Evolutionary conservation across 352 stramenopile species (phyloP), one percentile per base, ranked within the genome.

Genomic region (Phytopythium ostracodes): DNA sequence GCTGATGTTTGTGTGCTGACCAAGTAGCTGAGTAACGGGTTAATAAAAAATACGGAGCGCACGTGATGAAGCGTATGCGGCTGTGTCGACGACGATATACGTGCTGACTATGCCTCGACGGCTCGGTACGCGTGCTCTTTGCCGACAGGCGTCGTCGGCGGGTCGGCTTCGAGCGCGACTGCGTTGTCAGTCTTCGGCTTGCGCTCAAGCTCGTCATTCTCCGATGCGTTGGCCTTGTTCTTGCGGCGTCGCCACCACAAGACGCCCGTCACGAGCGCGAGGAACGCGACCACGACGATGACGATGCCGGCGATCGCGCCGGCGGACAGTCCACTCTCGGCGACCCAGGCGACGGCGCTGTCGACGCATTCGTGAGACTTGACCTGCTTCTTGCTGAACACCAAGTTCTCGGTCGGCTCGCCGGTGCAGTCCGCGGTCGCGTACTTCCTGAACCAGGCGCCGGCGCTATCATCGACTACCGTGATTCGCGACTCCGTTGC

Each of bases 221-320:
- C 50, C 6, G 27, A 11, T 7, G 46, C 24, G 1, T 9, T 1
- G 29, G 27, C 17, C 14, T 18, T 56, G 27, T 3, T 55, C 14
- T 55, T 25, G 27, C 50, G 50, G 29, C 50, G 29, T 3, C n/a
- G 11, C 17, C 27, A 42, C 50, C 50, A 56, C 50, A 42, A 17
- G 6, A 17, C 2, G 18, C 50, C 27, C n/a, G 50, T 29, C 20
- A 56, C 27, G 9, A 56, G 50, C 10, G 50, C 50, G 27, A 56
- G 27, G 50, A 42, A 29, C 3, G 29, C 29, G n/a, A 42, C 50
- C 17, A 33, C 50, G n/a, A 15, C 50, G n/a, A 56, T 17, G 1
- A 56, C 29, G 50, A 56, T 56, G 1, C 50, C 50, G 7, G 50
- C 50, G n/a, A 56, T 56, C 27, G 29, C 27, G 1, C 50, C 50